These are phyloP conservation scores for Coniochaeta sp. DNA, from an alignment of 2,329 filamentous ascomycete genomes.

Conservation along the genomic window DNA sequence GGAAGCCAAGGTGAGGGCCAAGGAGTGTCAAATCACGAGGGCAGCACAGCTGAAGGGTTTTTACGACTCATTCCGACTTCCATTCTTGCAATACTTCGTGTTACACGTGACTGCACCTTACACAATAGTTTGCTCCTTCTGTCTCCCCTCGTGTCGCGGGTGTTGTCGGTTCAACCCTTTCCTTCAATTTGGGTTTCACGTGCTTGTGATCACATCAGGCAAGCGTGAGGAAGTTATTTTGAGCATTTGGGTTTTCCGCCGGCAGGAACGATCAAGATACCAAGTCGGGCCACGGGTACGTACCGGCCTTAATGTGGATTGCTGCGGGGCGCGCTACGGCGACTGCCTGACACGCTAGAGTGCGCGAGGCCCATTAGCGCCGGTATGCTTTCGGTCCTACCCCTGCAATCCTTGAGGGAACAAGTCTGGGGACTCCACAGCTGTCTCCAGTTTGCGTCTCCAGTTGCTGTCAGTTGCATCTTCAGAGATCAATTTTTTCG, in stretches of 20 bases:
- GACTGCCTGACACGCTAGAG: background rate
- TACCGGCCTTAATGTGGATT: slow-evolving; percentile 2
- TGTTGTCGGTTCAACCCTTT: background rate
- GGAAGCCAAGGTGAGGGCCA: too few species aligned
- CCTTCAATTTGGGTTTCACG: background rate
- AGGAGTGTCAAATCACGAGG: too few species aligned
- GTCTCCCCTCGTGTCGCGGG: too few species aligned
- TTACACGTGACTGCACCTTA: too few species aligned
- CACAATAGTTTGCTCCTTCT: too few species aligned
- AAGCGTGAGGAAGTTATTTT: background rate
- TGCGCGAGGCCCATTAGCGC: background rate
- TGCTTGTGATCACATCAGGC: background rate
- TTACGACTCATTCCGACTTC: too few species aligned
- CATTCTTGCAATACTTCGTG: too few species aligned
- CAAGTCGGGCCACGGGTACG: background rate
- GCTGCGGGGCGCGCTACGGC: background rate
- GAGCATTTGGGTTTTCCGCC: too few species aligned
- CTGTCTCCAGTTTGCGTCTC: background rate
- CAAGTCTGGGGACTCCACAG: background rate
- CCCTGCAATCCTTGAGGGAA: background rate
- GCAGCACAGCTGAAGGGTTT: too few species aligned
- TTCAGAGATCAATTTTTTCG: too few species aligned
- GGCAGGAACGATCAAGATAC: background rate
- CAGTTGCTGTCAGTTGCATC: too few species aligned
- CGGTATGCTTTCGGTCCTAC: background rate